Base-by-base conservation (phyloP, 2,329 filamentous ascomycete species). In the Alternaria sp. region DNA sequence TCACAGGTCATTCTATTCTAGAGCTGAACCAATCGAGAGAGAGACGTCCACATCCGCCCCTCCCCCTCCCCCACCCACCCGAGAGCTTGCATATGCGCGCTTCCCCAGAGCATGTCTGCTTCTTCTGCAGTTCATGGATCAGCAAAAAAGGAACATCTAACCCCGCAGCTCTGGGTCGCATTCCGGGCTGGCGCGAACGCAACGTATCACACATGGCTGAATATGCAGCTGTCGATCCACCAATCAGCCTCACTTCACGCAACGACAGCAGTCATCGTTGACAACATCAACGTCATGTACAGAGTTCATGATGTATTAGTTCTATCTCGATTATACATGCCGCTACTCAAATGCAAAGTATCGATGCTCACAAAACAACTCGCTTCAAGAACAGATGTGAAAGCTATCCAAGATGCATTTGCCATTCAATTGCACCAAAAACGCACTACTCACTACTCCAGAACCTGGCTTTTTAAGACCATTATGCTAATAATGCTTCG, bases 401-500 rank as follows among this genome's bases (percentile, higher is more conserved):
- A 36, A 54, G 3, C 36, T 40, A 40, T 40, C 36, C 36, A 40
- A 40, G 36, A 49, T 63, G 56, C 55, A 68, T 67, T n/a, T 11
- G 55, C 65, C 50, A 66, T 71, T 71, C 58, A 66, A 69, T 66
- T 68, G 66, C 65, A 68, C 54, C 52, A 57, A 57, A 40, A 19
- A 60, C 49, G 56, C 63, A 57, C 66, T 69, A 68, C 60, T 55
- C 36, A 49, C 52, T 66, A 59, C 59, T 57, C 57, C 59, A 54
- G 36, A 63, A 50, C 52, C 54, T 46, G 36, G 32, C 23, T 32
- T 56, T 60, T 62, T 54, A 36, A 21, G 54, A 19, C 49, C 12
- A 52, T 17, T 62, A 65, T 65, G 65, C 61, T 67, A 71, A 62
- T 26, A 70, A 71, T 71, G 66, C 67, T 69, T 61, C 65, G 58